phyloP scores from a whole-genome alignment of 2,329 filamentous ascomycete species.

The Verticillium tricorpus region DNA sequence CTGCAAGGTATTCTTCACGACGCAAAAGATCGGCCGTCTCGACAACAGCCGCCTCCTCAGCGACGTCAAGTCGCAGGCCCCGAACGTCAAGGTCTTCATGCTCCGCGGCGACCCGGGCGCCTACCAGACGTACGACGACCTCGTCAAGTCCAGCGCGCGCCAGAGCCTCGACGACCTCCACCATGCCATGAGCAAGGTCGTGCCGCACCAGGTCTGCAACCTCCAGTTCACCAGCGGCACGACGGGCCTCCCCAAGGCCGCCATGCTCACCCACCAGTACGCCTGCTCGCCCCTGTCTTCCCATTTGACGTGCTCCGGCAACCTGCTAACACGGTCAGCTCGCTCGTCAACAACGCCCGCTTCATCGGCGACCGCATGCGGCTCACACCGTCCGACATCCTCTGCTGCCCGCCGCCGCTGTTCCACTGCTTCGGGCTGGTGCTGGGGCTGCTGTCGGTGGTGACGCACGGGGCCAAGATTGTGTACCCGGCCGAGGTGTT shows the following conservation, averaged over 20 bases:
- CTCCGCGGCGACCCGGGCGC: conserved; percentile 49
- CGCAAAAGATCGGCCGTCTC: conserved; percentile 60
- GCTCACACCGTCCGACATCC: conserved; percentile 58
- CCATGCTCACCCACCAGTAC: conserved; percentile 69
- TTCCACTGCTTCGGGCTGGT: conserved; percentile 87
- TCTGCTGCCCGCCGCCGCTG: conserved; percentile 78
- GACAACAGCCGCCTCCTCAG: conserved; percentile 57
- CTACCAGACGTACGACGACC: conserved; percentile 56
- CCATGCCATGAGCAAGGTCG: conserved; percentile 48
- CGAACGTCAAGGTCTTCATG: conserved; percentile 49
- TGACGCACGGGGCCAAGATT: conserved; percentile 72
- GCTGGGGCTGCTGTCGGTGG: conserved; percentile 64
- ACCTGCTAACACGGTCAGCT: conserved; percentile 28
- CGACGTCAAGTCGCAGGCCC: conserved; percentile 37
- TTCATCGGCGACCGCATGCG: conserved; percentile 73
- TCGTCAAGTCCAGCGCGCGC: conserved; percentile 47
- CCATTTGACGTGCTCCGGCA: background rate
- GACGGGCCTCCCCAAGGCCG: conserved; percentile 67
- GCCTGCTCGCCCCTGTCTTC: conserved; percentile 14
- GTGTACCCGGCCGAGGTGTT: conserved; percentile 75
- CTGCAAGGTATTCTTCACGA: conserved; percentile 71
- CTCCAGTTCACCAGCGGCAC: conserved; percentile 74
- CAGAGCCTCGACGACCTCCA: conserved; percentile 47
- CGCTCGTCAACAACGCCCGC: conserved; percentile 60
- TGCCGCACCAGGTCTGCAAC: conserved; percentile 65